A percentile compares a stretch with the other conserved stretches of the same genome.
These are phyloP conservation scores for Cochlearia excelsa DNA, from an alignment of 345 rosid species.

Conservation along the genomic window DNA sequence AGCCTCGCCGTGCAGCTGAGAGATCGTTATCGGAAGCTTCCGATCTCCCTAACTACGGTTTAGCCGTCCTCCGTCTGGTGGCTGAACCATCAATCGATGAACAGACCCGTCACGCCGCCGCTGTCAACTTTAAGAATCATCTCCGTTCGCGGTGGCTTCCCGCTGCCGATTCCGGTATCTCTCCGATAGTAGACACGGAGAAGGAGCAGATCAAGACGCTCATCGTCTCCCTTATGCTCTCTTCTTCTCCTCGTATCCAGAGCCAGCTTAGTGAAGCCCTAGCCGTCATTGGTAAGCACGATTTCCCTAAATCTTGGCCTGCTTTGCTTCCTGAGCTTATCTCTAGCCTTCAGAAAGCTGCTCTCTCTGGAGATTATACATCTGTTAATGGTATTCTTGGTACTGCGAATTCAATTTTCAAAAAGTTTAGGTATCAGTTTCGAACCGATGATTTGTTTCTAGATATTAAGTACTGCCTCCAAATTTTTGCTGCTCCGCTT, in stretches of 20 bases:
- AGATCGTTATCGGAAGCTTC: conserved; percentile 53
- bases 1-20: conserved; percentile 88
- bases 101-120: conserved; percentile 92
- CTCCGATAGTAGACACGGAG: conserved; percentile 58
- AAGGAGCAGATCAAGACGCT: conserved; percentile 80
- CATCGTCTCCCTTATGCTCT: conserved; percentile 81
- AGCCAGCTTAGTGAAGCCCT: conserved; percentile 94
- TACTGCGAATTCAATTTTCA: conserved; percentile 84
- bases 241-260: conserved; percentile 74
- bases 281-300: conserved; percentile 83
- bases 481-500: conserved; percentile 68
- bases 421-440: conserved; percentile 78
- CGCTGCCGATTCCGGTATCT: conserved; percentile 36
- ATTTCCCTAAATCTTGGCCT: conserved; percentile 86
- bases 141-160: conserved; percentile 81
- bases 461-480: conserved; percentile 82
- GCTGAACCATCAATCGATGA: conserved; percentile 74
- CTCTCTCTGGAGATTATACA: conserved; percentile 47
- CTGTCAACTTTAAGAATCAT: conserved; percentile 92
- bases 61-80: conserved; percentile 76
- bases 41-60: conserved; percentile 65
- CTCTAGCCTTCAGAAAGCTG: conserved; percentile 48
- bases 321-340: conserved; percentile 80
- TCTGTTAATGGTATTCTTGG: conserved; percentile 89
- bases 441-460: conserved; percentile 71